Base-by-base conservation (phyloP, 2,329 filamentous ascomycete species). In the Colletotrichum agaves region DNA sequence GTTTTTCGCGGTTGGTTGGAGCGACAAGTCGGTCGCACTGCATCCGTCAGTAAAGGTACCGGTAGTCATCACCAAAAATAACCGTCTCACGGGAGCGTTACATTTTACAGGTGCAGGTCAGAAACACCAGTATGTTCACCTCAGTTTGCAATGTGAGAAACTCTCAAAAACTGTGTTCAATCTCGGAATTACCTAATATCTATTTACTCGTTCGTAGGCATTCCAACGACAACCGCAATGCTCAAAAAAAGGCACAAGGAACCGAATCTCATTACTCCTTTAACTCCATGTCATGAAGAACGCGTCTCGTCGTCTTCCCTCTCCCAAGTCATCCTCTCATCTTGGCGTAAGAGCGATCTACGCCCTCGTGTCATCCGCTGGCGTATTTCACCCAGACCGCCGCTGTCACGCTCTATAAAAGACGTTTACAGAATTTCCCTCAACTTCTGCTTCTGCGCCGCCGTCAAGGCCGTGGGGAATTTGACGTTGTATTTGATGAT, bases 401-500 rank as follows among this genome's bases (percentile, higher is more conserved):
- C 31, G 37, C 37, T n/a, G 55, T 33, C 33, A 41, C 19, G 21
- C 37, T 27, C 21, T 11, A 7, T 13, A n/a, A 6, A 37, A 19
- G 4, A 46, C 39, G 41, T 63, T 81, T 78, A 90, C 72, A 99
- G 82, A 74, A 97, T 92, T 74, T 94, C 91, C 80, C 87, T 92
- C 71, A 99, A 80, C 76, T 91, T 86, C 71, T 89, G 83, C 84
- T 97, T 98, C 82, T 98, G 95, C 4, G 86, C 82, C 7, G 86
- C 64, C 4, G 93, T 95, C 79, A 99, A 80, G 44, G 81, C 90
- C 3, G 89, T 90, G 0, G 96, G 96, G 83, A 97, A 98, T 76
- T 93, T 94, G 78, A 99, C 94, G 75, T 96, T 96, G 75, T 97
- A 94, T 68, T 90, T 92, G 67, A 99, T 87, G 66, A 98, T 82